A percentile compares a stretch with the other conserved stretches of the same genome.
phyloP scores from a whole-genome alignment of 1,284 basidiomycete species.

The Ceratobasidium sp. region DNA sequence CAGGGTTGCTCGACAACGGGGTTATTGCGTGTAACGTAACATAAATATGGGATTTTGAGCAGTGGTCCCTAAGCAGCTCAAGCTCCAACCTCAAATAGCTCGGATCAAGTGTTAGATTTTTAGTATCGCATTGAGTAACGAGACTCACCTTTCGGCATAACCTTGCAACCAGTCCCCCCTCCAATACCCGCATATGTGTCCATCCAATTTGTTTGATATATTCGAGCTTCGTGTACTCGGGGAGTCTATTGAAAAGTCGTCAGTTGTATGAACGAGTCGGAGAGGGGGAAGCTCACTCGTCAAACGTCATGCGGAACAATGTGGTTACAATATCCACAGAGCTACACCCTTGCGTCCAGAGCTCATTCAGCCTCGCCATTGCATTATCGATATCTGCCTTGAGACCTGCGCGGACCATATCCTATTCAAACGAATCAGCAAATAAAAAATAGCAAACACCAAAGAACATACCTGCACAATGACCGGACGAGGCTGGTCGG shows the following conservation, averaged over 20 bases:
- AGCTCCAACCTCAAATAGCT: constrained; percentile 57
- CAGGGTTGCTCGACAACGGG: no score
- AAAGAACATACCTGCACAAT: constrained; percentile 66
- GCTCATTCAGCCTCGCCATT: constrained; percentile 84
- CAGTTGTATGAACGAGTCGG: neutral
- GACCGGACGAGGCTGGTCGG: constrained; percentile 98
- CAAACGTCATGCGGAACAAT: constrained; percentile 93
- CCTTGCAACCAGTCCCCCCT: constrained; percentile 92
- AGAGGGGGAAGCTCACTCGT: constrained; percentile 67
- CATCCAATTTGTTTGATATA: constrained; percentile 99
- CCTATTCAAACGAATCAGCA: constrained; percentile 46
- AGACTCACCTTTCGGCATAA: constrained; percentile 80
- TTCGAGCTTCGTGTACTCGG: constrained; percentile 94
- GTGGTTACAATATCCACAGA: constrained; percentile 98
- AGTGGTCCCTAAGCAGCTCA: neutral
- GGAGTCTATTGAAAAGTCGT: constrained; percentile 63
- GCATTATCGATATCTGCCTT: constrained; percentile 86
- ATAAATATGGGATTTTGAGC: no score
- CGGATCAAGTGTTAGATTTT: constrained; percentile 53
- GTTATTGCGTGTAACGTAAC: no score
- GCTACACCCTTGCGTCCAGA: constrained; percentile 97
- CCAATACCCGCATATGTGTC: constrained; percentile 98
- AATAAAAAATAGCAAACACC: neutral
- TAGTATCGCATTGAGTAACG: constrained; percentile 35
- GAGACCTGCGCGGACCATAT: constrained; percentile 83